Conservation (phyloP, 768 basidiomycete species). For the Lactarius evosmus region DNA sequence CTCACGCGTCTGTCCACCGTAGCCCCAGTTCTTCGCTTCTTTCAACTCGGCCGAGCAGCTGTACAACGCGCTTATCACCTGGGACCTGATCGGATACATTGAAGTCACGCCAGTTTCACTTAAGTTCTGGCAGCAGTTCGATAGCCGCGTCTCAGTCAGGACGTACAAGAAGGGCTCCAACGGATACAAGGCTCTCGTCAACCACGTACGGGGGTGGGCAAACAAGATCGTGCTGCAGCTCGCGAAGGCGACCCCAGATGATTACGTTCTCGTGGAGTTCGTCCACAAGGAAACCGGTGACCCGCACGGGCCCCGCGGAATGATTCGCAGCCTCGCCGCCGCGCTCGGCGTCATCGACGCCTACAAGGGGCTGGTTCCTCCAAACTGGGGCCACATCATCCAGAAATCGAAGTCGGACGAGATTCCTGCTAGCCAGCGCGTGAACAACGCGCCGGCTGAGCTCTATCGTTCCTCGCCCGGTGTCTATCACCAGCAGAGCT, state of each 20-base stretch:
- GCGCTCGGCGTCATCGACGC: slow-evolving; percentile 13
- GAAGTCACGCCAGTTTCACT: slow-evolving; percentile 33
- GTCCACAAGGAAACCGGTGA: slow-evolving; percentile 8
- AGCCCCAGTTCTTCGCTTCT: slow-evolving; percentile 34
- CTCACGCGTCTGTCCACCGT: background rate
- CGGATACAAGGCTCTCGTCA: slow-evolving; percentile 5
- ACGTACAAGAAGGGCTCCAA: slow-evolving; percentile 2
- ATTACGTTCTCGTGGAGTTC: slow-evolving; percentile 17
- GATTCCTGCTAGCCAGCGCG: background rate
- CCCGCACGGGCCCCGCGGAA: slow-evolving; percentile 23
- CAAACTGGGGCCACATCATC: slow-evolving; percentile 21
- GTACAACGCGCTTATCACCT: slow-evolving; percentile 32
- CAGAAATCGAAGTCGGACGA: background rate
- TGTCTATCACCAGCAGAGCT: background rate
- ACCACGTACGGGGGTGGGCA: slow-evolving; percentile 9
- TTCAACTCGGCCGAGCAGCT: slow-evolving; percentile 34
- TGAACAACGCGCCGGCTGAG: background rate
- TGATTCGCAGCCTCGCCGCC: slow-evolving; percentile 25
- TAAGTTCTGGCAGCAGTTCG: slow-evolving; percentile 32
- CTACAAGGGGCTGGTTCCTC: slow-evolving; percentile 9
- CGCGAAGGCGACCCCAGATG: slow-evolving; percentile 14
- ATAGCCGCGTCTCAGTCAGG: background rate
- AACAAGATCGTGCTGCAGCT: slow-evolving; percentile 25
- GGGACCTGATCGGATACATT: slow-evolving; percentile 30
- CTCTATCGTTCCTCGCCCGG: background rate